These are phyloP conservation scores for Beta lomatogona DNA, from an alignment of 179 eudicot genomes.

Conservation along the genomic window DNA sequence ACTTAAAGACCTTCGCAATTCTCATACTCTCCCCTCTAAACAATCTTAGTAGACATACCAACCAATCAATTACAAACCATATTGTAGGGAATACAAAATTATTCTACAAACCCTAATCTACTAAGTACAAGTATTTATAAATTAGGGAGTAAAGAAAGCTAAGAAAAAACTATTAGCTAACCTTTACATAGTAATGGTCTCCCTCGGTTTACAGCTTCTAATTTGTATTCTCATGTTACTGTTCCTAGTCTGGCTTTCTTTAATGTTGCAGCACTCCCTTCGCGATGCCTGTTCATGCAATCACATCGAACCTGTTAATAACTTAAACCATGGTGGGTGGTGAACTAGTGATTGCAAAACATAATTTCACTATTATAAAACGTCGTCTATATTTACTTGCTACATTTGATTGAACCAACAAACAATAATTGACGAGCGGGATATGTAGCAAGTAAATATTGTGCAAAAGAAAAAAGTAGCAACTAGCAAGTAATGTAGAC, in stretches of 20 bases:
- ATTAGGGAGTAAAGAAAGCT: neutral
- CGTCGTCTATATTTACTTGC: no score
- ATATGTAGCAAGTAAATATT: no score
- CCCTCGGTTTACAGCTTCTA: conserved; percentile 51
- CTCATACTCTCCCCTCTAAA: no score
- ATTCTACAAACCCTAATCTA: neutral
- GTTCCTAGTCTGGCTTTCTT: conserved; percentile 28
- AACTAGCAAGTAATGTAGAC: no score
- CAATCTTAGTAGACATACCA: no score
- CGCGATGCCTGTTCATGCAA: conserved; percentile 53
- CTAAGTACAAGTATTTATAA: neutral
- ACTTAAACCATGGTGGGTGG: neutral
- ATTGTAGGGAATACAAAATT: no score
- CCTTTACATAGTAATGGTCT: conserved; percentile 50
- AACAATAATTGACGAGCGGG: no score
- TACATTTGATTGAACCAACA: no score
- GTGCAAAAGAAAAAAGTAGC: no score
- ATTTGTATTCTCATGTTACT: conserved; percentile 47
- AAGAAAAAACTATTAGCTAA: conserved; percentile 9
- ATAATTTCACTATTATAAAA: neutral
- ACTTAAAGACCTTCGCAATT: neutral
- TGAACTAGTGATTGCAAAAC: neutral
- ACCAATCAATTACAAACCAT: no score
- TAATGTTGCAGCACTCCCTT: conserved; percentile 70
- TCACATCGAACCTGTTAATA: neutral